Conservation (phyloP, 192 early-diverging fungal species). For the Powellomyces hirtus region DNA sequence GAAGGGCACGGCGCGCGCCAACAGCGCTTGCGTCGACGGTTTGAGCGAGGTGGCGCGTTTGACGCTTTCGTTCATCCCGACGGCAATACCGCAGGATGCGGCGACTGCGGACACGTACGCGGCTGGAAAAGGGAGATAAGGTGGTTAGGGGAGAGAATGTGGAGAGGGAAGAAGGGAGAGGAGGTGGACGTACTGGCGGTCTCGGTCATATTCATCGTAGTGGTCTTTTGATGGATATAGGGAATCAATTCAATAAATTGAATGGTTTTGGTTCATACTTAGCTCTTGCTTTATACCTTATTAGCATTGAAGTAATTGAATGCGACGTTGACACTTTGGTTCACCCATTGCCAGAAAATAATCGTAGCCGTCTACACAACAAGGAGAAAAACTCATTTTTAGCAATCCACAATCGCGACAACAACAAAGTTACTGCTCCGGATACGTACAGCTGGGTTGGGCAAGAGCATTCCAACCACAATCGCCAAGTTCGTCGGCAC, state of each 20-base stretch:
- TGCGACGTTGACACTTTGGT: slow-evolving; percentile 81
- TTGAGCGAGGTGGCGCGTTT: slow-evolving; percentile 40
- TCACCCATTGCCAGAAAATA: slow-evolving; percentile 79
- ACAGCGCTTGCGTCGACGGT: slow-evolving; percentile 29
- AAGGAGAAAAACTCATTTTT: not conserved
- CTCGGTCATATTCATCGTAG: slow-evolving; percentile 68
- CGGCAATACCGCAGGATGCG: slow-evolving; percentile 73
- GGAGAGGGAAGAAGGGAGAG: not conserved
- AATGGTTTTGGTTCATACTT: no score
- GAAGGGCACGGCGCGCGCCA: slow-evolving; percentile 62
- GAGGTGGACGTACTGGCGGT: slow-evolving; percentile 70
- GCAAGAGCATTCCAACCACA: slow-evolving; percentile 80
- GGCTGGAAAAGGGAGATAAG: slow-evolving; percentile 34
- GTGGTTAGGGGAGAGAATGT: not conserved
- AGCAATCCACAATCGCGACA: not conserved
- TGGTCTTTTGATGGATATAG: no score
- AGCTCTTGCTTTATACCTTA: no score
- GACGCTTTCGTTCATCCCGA: slow-evolving; percentile 67
- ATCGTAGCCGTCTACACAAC: slow-evolving; percentile 32
- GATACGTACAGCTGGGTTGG: slow-evolving; percentile 75
- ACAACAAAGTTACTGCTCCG: not conserved
- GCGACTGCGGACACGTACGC: slow-evolving; percentile 75
- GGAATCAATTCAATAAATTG: no score
- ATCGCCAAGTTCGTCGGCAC: slow-evolving; percentile 80
- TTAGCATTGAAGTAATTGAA: slow-evolving; percentile 85